Evolutionary conservation across 495 filamentous ascomycete genomes (phyloP).

Genomic region (Penicillium lividum): DNA sequence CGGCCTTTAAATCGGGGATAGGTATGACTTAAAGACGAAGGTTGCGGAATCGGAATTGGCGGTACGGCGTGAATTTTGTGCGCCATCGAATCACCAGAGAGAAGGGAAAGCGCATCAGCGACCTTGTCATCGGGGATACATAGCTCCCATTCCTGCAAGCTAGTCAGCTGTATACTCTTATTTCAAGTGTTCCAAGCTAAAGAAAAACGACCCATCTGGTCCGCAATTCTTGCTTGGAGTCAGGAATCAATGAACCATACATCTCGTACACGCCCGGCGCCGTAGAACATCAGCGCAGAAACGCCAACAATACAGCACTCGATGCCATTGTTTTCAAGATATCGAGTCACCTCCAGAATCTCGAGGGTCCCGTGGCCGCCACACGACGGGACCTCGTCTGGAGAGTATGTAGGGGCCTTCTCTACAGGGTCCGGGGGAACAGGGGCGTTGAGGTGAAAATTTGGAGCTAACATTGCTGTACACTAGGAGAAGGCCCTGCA

Average conservation of each 20-base stretch:
- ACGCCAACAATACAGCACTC: conserved; percentile 33
- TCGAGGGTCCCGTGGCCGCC: conserved; percentile 31
- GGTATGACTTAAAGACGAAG: conserved; percentile 33
- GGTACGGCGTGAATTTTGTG: conserved; percentile 20
- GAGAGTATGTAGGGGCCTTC: conserved; percentile 20
- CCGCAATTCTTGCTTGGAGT: not conserved
- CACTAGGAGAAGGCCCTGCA: conserved; percentile 7
- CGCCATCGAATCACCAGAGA: conserved; percentile 14
- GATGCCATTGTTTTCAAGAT: conserved; percentile 30
- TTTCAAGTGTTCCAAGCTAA: not conserved
- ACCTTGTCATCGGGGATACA: conserved; percentile 30
- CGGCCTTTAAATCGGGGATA: conserved; percentile 36
- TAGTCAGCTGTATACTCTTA: conserved; percentile 4
- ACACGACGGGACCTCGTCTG: conserved; percentile 25
- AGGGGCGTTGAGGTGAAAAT: conserved; percentile 20
- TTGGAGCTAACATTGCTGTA: conserved; percentile 22
- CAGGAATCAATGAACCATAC: conserved; percentile 18
- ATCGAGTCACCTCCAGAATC: conserved; percentile 30
- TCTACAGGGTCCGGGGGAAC: conserved; percentile 17
- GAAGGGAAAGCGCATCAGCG: conserved; percentile 18
- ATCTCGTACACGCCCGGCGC: conserved; percentile 31
- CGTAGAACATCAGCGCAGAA: conserved; percentile 32
- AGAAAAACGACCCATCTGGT: not conserved
- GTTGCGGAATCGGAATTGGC: conserved; percentile 22
- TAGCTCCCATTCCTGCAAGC: conserved; percentile 31